Base-by-base conservation (phyloP, 164 flowering plant genomes). In the Vitis riparia region DNA sequence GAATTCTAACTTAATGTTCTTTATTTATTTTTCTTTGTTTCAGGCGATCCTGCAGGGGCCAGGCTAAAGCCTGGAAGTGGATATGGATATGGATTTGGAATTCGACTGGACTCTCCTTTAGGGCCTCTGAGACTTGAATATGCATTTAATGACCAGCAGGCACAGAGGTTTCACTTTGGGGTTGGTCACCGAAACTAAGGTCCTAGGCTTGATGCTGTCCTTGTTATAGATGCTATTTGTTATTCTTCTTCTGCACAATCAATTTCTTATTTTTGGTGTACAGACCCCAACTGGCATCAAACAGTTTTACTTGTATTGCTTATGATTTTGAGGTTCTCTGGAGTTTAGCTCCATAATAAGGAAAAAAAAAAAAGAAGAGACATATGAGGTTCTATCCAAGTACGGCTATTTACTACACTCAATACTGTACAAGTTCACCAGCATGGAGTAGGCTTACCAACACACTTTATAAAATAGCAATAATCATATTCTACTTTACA, bases 41-140 rank as follows among this genome's bases (percentile, higher is more conserved):
- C 16, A 95, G 99, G 99, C 63, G 99, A 95, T 78, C 99, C 99
- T 63, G 99, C 98, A 32, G 98, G 98, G 59, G 97, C 98, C 64
- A 86, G 99, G 79, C 71, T 78, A 51, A 95, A 93, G 76, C 92
- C 98, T 68, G 98, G 99, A 64, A 91, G 91, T 75, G 99, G 98
- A 9, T 89, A 93, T 66, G 99, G 99, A 37, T 90, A 87, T 71
- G 97, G 97, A 52, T 73, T 87, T 37, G 98, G 99, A 56, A 83
- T 93, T 62, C 97, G 92, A 2, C 89, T 95, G 58, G 95, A 91
- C 62, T 95, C 97, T 27, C 97, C 98, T 8, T 74, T 95, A 72
- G 99, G 99, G 2, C 98, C 97, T 70, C 76, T 95, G 48, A 88
- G 98, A 27, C 87, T 95, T 51, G 98, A 95, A 72, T 93, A 93